A percentile compares a stretch with the other conserved stretches of the same genome.
Evolutionary conservation across 2,329 filamentous ascomycete species (phyloP).

Genomic region (Trichoderma brevicompactum): DNA sequence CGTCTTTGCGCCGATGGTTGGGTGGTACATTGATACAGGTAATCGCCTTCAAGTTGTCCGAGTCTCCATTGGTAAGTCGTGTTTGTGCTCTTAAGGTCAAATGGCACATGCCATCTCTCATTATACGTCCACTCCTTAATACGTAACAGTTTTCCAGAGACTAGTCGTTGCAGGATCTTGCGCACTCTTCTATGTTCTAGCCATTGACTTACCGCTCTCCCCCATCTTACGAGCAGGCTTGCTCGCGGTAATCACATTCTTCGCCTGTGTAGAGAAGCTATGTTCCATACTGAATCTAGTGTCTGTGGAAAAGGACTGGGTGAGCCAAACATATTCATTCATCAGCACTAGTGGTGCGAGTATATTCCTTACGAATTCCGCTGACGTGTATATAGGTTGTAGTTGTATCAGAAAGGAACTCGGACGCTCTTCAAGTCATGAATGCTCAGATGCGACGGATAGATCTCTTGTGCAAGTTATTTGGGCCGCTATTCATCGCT

Average conservation of each 20-base stretch:
- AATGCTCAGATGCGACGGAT: conserved; percentile 67
- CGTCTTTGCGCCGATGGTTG: conserved; percentile 61
- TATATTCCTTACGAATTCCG: neutral
- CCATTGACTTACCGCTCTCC: neutral
- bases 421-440: conserved; percentile 40
- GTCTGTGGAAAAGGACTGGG: conserved; percentile 73
- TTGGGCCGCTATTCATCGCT: conserved; percentile 60
- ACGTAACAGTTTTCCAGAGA: conserved; percentile 43
- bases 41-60: conserved; percentile 57
- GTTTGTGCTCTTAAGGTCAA: neutral
- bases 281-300: conserved; percentile 67
- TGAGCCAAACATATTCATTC: conserved; percentile 34
- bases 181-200: conserved; percentile 46
- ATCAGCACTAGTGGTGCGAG: neutral
- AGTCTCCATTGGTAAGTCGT: conserved; percentile 49
- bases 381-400: conserved; percentile 36
- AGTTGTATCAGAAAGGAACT: conserved; percentile 34
- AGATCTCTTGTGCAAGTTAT: conserved; percentile 62
- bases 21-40: conserved; percentile 60
- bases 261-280: conserved; percentile 73
- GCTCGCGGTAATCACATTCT: conserved; percentile 35
- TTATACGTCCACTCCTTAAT: neutral
- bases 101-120: neutral
- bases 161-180: conserved; percentile 54
- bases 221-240: neutral